Evolutionary conservation across 352 stramenopile genomes (phyloP), one percentile per base, ranked within the genome.

Genomic region (Phytophthora megakarya): DNA sequence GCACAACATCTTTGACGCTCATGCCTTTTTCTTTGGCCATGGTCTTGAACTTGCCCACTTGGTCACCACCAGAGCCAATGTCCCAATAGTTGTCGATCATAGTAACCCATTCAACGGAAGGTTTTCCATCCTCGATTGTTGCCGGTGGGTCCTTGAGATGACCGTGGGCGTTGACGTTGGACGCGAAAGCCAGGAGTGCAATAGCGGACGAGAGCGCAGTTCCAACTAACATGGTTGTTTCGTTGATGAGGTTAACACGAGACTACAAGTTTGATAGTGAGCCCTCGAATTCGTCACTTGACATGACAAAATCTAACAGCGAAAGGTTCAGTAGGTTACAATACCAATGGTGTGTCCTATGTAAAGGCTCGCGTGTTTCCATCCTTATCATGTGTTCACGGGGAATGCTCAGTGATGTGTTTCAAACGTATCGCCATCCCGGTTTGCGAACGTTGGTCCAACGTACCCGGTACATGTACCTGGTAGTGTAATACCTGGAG

Each of bases 41-140:
- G 1, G 48, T 67, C 46, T 70, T 69, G 46, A 62, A 77, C 26
- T 46, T 67, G 37, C 60, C 65, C 40, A 66, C 45, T 65, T 74
- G 61, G 55, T 77, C 65, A 10, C 59, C 70, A 3, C 56, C 61
- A 15, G 38, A 64, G 15, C 70, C 70, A 13, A 77, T 64, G 11
- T 72, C 49, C 70, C 70, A 77, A 51, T 69, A 77, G 25, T 75
- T 68, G 32, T 67, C 52, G 15, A 69, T 58, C 30, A 63, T 7
- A 0, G 57, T 51, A 22, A 75, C 42, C 62, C 57, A 75, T 5
- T 48, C 45, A 16, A 60, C 54, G 15, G 32, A 51, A 4, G 54
- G 26, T 3, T 13, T 30, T 35, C 55, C 57, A 23, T 63, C 47
- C 5, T 55, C 43, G 51, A 61, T 65, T 12, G 51, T 65, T 15